Evolutionary conservation across 1,284 basidiomycete species (phyloP).

Genomic region (Papiliotrema terrestris): DNA sequence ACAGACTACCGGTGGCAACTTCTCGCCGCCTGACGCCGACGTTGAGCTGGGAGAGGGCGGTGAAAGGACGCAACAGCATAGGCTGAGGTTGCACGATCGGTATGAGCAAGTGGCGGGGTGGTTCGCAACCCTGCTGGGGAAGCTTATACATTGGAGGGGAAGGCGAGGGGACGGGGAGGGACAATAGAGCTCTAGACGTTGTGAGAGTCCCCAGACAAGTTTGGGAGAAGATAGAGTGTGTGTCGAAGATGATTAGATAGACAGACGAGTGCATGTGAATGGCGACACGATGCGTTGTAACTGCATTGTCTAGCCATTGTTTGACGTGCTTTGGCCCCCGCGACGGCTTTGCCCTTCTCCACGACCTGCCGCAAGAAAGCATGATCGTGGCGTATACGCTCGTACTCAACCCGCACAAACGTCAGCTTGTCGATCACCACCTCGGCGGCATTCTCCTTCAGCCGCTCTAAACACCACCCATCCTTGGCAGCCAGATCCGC

Average conservation of each 20-base stretch:
- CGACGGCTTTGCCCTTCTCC: constrained; percentile 61
- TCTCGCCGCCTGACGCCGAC: no score
- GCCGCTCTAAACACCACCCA: constrained; percentile 56
- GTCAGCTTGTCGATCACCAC: constrained; percentile 68
- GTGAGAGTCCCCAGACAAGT: no score
- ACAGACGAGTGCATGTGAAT: neutral
- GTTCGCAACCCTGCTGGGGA: no score
- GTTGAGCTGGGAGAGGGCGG: no score
- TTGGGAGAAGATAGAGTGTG: no score
- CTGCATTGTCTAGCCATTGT: constrained; percentile 56
- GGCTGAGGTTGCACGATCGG: no score
- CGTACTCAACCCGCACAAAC: constrained; percentile 67
- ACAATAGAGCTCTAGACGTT: no score
- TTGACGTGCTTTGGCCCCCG: constrained; percentile 58
- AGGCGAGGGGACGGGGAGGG: no score
- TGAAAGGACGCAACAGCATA: no score
- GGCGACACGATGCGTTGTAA: neutral
- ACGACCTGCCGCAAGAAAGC: constrained; percentile 65
- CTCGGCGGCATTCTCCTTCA: constrained; percentile 72
- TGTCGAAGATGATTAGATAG: neutral
- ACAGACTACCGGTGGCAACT: no score
- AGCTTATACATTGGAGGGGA: no score
- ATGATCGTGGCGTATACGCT: constrained; percentile 60
- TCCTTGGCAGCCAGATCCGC: constrained; percentile 50
- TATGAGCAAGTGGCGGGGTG: no score